A percentile compares a stretch with the other conserved stretches of the same genome.
Conservation (phyloP, 108 stramenopile genomes). For the Cyclotella choctawhatcheeana region DNA sequence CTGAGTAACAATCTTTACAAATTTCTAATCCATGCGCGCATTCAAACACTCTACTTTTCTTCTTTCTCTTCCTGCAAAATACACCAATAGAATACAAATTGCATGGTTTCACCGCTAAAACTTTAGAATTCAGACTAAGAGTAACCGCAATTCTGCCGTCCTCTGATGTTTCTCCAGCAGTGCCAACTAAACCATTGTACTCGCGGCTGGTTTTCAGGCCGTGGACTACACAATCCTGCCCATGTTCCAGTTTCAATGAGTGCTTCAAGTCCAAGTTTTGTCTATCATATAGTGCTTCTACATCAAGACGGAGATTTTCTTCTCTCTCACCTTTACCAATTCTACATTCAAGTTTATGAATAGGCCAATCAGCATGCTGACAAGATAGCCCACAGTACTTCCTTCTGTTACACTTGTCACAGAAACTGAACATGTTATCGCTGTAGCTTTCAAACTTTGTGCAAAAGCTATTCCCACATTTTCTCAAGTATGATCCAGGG, state of each 20-base stretch:
- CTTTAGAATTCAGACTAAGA: neutral
- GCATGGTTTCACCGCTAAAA: conserved; percentile 3
- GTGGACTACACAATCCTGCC: conserved; percentile 21
- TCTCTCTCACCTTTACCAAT: neutral
- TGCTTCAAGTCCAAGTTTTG: neutral
- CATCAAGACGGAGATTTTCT: neutral
- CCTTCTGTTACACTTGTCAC: neutral
- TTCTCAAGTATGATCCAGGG: conserved; percentile 19
- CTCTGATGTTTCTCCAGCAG: conserved; percentile 3
- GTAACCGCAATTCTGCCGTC: conserved; percentile 17
- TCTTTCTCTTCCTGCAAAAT: conserved; percentile 20
- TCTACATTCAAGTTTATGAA: conserved; percentile 18
- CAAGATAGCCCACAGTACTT: conserved; percentile 13
- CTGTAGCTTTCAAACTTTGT: conserved; percentile 8
- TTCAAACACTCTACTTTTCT: conserved; percentile 10
- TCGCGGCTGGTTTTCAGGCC: conserved; percentile 21
- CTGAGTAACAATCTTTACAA: neutral
- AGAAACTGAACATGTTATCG: neutral
- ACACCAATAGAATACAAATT: conserved; percentile 15
- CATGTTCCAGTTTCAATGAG: conserved; percentile 4
- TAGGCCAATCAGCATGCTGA: conserved; percentile 18
- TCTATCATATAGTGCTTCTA: neutral
- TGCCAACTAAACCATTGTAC: conserved; percentile 17
- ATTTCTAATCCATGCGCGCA: neutral
- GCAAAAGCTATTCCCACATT: conserved; percentile 25